Base-by-base conservation (phyloP, 2,329 filamentous ascomycete species). In the Trichophyton schoenleinii region DNA sequence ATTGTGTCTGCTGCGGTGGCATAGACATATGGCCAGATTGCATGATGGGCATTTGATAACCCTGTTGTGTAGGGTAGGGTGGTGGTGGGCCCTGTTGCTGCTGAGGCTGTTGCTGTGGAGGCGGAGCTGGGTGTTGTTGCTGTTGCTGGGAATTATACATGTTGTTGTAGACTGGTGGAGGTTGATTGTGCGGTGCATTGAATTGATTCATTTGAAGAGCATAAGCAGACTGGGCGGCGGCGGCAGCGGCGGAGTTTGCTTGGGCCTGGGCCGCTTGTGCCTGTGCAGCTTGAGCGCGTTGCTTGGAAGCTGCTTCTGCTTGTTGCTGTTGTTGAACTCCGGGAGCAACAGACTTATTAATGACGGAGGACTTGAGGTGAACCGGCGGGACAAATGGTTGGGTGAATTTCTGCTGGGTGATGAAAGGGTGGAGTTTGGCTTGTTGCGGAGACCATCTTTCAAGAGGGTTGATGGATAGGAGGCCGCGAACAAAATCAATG, bases 401-500 rank as follows among this genome's bases (percentile, higher is more conserved):
- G 0, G 91, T 96, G 71, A 87, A 99, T 78, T 97, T 99, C 71
- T 95, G 88, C 72, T 99, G 94, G 0, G 94, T 99, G 71, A 99
- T 99, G 74, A 99, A 99, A 0, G 94, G 94, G 71, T 99, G 94
- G 63, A 96, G 79, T 72, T 96, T 96, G 38, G 94, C 94, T 76
- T 99, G 94, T 70, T 96, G 92, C 5, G 94, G 94, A 3, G 94
- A 96, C 94, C 94, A 99, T 72, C 94, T 81, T 75, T 99, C 94
- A 38, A 99, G 81, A 2, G 94, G 94, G 71, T 96, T 99, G 71
- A 96, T 95, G 63, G 88, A 95, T 62, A 99, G 79, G 44, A 99
- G 76, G 13, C 94, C 94, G 66, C 94, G 86, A 25, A 97, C 94
- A 69, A 99, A 99, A 74, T 99, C 94, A 71, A 97, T 99, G 69